phyloP scores from a whole-genome alignment of 1,284 basidiomycete species.

The Cryptococcus wingfieldii region DNA sequence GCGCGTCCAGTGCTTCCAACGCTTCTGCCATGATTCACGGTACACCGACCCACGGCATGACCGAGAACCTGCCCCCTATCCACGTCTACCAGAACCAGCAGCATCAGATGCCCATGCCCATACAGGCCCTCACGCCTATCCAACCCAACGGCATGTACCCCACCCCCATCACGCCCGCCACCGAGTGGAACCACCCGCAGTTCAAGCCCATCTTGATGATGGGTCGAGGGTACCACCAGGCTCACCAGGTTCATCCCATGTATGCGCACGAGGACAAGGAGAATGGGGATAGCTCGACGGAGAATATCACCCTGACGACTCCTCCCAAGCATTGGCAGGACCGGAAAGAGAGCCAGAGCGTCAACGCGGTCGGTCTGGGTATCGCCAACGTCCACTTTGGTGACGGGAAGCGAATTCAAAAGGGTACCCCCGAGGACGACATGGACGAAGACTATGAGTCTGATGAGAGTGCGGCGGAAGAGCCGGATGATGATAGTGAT shows the following conservation, averaged over 20 bases:
- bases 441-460: constrained; percentile 9
- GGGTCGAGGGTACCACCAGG: constrained; percentile 4
- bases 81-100: constrained; percentile 17
- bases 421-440: constrained; percentile 13
- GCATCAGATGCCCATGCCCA: constrained; percentile 1
- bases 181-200: constrained; percentile 8
- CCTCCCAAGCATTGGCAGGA: constrained; percentile 20
- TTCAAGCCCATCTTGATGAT: constrained; percentile 10
- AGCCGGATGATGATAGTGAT: constrained; percentile 23
- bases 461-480: constrained; percentile 1
- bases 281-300: constrained; percentile 13
- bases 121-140: constrained; percentile 17
- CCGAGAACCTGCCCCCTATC: constrained; percentile 19
- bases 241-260: too few species aligned
- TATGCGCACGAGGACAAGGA: not conserved
- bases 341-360: constrained; percentile 11
- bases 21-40: constrained; percentile 23
- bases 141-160: constrained; percentile 15
- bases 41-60: constrained; percentile 2
- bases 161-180: constrained; percentile 21
- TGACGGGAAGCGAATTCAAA: constrained; percentile 7
- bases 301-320: constrained; percentile 31
- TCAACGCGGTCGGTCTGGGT: constrained; percentile 37
- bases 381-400: constrained; percentile 41
- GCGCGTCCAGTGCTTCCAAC: constrained; percentile 26